These are phyloP conservation scores for Candida stauntonica DNA, from an alignment of 805 yeast genomes.

Conservation along the genomic window DNA sequence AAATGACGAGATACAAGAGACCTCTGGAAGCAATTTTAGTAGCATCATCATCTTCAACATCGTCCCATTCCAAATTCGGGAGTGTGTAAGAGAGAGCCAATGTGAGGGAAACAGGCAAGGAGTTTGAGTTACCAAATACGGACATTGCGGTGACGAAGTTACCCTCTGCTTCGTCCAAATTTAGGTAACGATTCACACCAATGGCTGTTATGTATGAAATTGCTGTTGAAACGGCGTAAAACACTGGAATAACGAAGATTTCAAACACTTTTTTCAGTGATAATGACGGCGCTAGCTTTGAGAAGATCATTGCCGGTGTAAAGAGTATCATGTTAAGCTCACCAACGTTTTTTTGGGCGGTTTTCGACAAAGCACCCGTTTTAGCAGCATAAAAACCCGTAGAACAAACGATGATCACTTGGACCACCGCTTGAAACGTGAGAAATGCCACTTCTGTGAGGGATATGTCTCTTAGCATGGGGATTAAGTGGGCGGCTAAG, in stretches of 20 bases:
- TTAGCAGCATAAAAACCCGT: constrained; percentile 86
- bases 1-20: constrained; percentile 64
- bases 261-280: constrained; percentile 76
- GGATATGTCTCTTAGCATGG: constrained; percentile 16
- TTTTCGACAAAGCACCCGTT: constrained; percentile 60
- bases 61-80: constrained; percentile 75
- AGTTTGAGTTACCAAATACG: constrained; percentile 93
- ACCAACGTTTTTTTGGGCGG: constrained; percentile 75
- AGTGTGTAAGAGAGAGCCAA: constrained; percentile 72
- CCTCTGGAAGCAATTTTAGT: constrained; percentile 78
- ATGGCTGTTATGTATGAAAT: constrained; percentile 66
- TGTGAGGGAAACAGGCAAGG: constrained; percentile 88
- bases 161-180: constrained; percentile 67
- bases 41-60: constrained; percentile 57
- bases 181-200: constrained; percentile 46
- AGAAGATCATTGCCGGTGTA: constrained; percentile 92
- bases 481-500: constrained; percentile 12
- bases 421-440: constrained; percentile 87
- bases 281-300: constrained; percentile 65
- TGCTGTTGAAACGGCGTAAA: constrained; percentile 77
- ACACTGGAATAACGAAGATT: constrained; percentile 76
- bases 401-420: constrained; percentile 80
- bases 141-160: constrained; percentile 97
- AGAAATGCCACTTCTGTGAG: constrained; percentile 41
- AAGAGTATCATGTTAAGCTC: constrained; percentile 83